These are phyloP conservation scores for Dioscorea dumetorum DNA, from an alignment of 106 monocot genomes.

Conservation along the genomic window DNA sequence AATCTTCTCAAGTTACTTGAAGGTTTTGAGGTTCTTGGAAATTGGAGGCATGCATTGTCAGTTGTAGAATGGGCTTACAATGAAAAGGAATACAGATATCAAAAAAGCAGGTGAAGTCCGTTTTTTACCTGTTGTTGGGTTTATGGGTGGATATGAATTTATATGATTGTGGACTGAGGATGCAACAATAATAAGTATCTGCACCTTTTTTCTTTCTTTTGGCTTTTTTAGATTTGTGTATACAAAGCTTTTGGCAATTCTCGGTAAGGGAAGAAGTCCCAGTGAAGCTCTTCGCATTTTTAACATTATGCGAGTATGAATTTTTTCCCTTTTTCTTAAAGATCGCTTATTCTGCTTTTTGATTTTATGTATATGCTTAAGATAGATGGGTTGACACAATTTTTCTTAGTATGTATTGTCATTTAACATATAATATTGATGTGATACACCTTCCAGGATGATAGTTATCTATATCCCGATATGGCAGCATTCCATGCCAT, in stretches of 20 bases:
- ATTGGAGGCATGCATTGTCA: conserved; percentile 77
- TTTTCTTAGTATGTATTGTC: not conserved
- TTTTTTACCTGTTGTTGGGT: no score
- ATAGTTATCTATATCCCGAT: conserved; percentile 87
- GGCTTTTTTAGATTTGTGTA: conserved; percentile 70
- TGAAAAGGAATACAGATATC: conserved; percentile 62
- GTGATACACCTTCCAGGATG: conserved; percentile 32
- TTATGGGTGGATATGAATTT: no score
- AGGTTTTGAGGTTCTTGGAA: conserved; percentile 44
- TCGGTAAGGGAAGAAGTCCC: conserved; percentile 75
- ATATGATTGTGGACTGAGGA: no score
- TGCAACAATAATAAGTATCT: no score
- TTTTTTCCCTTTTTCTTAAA: conserved; percentile 3
- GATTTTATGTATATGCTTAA: not conserved
- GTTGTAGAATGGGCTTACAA: conserved; percentile 87
- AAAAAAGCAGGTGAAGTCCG: conserved; percentile 67
- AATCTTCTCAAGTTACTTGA: conserved; percentile 59
- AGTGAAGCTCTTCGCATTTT: conserved; percentile 79
- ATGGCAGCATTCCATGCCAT: conserved; percentile 90
- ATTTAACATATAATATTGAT: conserved; percentile 1
- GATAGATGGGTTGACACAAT: not conserved
- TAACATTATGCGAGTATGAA: conserved; percentile 58
- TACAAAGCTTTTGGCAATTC: conserved; percentile 86
- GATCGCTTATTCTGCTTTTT: not conserved
- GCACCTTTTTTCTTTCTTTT: no score